Conservation (phyloP, 805 yeast genomes). For the Brettanomyces bruxellensis region DNA sequence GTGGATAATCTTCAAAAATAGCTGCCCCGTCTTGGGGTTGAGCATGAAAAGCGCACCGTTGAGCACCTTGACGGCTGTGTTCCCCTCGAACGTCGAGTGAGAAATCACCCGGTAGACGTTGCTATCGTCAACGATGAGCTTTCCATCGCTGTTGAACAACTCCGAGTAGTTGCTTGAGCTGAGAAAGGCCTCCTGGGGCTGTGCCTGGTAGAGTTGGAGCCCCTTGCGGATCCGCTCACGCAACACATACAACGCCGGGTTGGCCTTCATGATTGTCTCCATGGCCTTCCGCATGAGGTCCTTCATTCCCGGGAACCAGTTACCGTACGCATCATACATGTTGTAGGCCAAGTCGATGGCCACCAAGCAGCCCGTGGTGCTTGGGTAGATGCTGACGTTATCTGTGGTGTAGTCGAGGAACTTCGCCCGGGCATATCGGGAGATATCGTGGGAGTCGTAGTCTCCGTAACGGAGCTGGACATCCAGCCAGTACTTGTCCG, state of each 20-base stretch:
- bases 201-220: conserved; percentile 84
- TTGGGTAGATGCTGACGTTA: conserved; percentile 76
- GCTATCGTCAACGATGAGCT: conserved; percentile 85
- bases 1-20: conserved; percentile 82
- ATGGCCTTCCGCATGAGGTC: conserved; percentile 84
- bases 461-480: conserved; percentile 94
- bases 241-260: conserved; percentile 85
- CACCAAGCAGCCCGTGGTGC: conserved; percentile 85
- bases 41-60: conserved; percentile 89
- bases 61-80: conserved; percentile 81
- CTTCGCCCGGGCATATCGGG: conserved; percentile 88
- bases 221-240: conserved; percentile 94
- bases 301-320: conserved; percentile 95
- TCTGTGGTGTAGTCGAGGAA: conserved; percentile 90
- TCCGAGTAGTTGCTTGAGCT: conserved; percentile 88
- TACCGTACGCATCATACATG: conserved; percentile 93
- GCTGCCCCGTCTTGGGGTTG: conserved; percentile 86
- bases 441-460: conserved; percentile 93
- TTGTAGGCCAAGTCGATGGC: conserved; percentile 93
- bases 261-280: conserved; percentile 89
- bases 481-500: conserved; percentile 86
- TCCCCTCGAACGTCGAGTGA: conserved; percentile 88
- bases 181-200: conserved; percentile 85
- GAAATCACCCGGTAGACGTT: conserved; percentile 90
- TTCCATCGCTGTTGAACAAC: conserved; percentile 73